Conservation (phyloP, 164 flowering plant genomes). For the Sedum album region DNA sequence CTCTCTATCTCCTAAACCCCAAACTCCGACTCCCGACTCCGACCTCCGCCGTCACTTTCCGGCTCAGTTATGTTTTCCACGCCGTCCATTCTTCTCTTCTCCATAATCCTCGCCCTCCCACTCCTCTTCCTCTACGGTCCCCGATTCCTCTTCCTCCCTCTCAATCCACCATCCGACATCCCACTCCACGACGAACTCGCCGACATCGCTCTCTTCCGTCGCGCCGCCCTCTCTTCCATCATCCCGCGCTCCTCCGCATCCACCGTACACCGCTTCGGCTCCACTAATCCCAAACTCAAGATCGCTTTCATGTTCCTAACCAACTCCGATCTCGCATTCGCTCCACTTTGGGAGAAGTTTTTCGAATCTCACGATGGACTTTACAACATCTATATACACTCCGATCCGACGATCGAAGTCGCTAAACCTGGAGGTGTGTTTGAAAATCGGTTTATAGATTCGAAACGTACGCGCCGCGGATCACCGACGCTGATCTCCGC, state of each 20-base stretch:
- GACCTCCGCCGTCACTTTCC: not conserved
- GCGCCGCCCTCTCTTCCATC: conserved; percentile 24
- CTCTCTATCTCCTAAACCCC: conserved; percentile 14
- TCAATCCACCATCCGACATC: conserved; percentile 45
- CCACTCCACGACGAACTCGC: conserved; percentile 20
- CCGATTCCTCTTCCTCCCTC: conserved; percentile 44
- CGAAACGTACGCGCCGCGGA: conserved; percentile 62
- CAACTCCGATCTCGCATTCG: conserved; percentile 61
- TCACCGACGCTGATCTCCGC: conserved; percentile 84
- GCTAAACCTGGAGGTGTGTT: conserved; percentile 40
- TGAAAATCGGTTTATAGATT: conserved; percentile 35
- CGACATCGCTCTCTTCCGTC: conserved; percentile 66
- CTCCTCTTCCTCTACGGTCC: conserved; percentile 41
- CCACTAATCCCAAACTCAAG: conserved; percentile 36
- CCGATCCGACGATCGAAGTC: conserved; percentile 50
- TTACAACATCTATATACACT: conserved; percentile 80
- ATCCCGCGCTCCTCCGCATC: conserved; percentile 13
- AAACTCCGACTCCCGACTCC: not conserved
- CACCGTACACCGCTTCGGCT: conserved; percentile 21
- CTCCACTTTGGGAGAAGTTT: conserved; percentile 79
- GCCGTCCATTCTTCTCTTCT: conserved; percentile 33
- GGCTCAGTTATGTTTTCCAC: conserved; percentile 15
- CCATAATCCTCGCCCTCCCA: conserved; percentile 49
- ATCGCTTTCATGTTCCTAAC: conserved; percentile 87
- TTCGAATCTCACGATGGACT: conserved; percentile 28